Evolutionary conservation across 305 asterid species (phyloP).

Genomic region (Nicotiana rustica): DNA sequence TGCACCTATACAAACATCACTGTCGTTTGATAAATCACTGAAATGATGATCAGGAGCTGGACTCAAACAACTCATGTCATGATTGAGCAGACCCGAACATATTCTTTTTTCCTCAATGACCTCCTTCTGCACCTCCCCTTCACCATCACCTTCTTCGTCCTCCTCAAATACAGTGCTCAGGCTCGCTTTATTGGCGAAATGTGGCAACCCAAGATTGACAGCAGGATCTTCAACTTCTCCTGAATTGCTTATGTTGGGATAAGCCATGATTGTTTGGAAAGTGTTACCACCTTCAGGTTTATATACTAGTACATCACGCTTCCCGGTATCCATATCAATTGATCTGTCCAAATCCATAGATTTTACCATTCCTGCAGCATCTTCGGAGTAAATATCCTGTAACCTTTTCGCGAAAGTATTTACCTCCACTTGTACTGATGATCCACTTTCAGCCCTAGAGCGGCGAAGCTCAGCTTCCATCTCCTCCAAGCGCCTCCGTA

Average conservation of each 20-base stretch:
- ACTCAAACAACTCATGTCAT: neutral
- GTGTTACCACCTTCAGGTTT: constrained; percentile 44
- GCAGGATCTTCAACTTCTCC: constrained; percentile 49
- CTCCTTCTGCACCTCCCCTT: constrained; percentile 80
- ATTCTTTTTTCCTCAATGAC: constrained; percentile 77
- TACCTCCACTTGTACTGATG: constrained; percentile 62
- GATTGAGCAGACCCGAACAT: constrained; percentile 34
- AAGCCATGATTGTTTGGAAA: constrained; percentile 33
- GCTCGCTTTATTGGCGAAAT: constrained; percentile 52
- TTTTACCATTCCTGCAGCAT: constrained; percentile 84
- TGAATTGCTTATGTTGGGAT: constrained; percentile 41
- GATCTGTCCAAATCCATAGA: constrained; percentile 92
- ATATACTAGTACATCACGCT: constrained; percentile 42
- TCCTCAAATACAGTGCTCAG: constrained; percentile 93
- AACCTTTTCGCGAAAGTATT: constrained; percentile 62
- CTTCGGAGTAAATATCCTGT: constrained; percentile 63
- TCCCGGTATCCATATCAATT: constrained; percentile 65
- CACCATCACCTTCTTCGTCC: constrained; percentile 71
- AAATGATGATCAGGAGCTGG: constrained; percentile 13
- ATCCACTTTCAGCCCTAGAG: constrained; percentile 58
- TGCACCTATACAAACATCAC: constrained; percentile 43
- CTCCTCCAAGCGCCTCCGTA: constrained; percentile 76
- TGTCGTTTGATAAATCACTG: constrained; percentile 34
- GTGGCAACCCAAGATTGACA: constrained; percentile 23
- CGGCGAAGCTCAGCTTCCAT: constrained; percentile 63